These are phyloP conservation scores for Gaeumannomyces tritici DNA, from an alignment of 2,329 filamentous ascomycete genomes.

Conservation along the genomic window DNA sequence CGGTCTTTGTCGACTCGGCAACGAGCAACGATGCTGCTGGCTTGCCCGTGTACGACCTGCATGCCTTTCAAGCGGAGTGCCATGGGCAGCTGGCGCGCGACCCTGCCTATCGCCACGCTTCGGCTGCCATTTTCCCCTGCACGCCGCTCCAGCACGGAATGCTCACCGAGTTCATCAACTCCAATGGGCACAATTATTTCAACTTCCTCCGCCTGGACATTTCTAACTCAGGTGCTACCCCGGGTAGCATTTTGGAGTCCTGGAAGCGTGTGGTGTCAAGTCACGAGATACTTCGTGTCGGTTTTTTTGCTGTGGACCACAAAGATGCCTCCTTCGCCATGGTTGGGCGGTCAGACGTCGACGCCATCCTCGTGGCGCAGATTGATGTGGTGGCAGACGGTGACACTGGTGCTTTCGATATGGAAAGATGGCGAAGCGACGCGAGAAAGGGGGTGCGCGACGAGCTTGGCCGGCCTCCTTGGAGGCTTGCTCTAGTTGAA, in stretches of 20 bases:
- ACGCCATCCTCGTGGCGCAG: constrained; percentile 4
- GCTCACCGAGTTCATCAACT: constrained; percentile 63
- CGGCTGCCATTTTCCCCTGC: constrained; percentile 62
- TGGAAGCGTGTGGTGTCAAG: constrained; percentile 45
- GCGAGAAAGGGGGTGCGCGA: constrained; percentile 23
- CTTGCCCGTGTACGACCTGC: constrained; percentile 25
- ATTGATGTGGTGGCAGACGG: background rate
- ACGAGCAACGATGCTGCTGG: background rate
- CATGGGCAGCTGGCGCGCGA: background rate
- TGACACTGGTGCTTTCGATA: constrained; percentile 15
- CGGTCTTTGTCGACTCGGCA: constrained; percentile 9
- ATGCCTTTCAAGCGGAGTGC: constrained; percentile 21
- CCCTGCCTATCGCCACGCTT: constrained; percentile 5
- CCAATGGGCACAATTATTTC: constrained; percentile 60
- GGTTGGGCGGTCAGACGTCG: constrained; percentile 28
- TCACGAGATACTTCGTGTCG: constrained; percentile 68
- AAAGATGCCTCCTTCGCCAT: constrained; percentile 59
- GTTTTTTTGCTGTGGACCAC: constrained; percentile 57
- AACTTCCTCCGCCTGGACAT: constrained; percentile 57
- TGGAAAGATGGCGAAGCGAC: constrained; percentile 26
- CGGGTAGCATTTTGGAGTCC: constrained; percentile 36
- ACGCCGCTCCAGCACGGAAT: constrained; percentile 74
- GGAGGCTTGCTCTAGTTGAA: constrained; percentile 46
- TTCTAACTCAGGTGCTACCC: constrained; percentile 11
- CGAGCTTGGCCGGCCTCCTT: constrained; percentile 47